These are phyloP conservation scores for Trichoderma sp. DNA, from an alignment of 2,329 filamentous ascomycete species.

Conservation along the genomic window DNA sequence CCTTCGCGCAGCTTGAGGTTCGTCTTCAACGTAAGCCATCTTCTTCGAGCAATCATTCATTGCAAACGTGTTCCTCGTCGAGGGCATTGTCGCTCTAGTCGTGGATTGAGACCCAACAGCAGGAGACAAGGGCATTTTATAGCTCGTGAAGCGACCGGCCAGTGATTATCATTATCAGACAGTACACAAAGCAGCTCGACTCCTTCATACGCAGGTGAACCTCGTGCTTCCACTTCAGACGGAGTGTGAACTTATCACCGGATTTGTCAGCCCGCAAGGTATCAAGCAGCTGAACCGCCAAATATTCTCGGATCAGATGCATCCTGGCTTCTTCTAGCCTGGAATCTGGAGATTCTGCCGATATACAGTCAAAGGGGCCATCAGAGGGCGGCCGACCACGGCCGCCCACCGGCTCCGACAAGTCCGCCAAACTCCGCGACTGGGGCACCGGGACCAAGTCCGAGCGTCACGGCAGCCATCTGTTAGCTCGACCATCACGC, in stretches of 20 bases:
- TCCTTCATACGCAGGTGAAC: no score
- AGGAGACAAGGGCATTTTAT: background rate
- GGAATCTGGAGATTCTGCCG: no score
- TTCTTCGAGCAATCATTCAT: background rate
- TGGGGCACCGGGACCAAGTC: background rate
- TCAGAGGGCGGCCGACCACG: slow-evolving; percentile 2
- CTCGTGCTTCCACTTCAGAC: no score
- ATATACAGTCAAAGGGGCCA: background rate
- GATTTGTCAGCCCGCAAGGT: background rate
- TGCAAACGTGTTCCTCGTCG: background rate
- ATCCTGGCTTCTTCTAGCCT: background rate
- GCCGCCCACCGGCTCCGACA: background rate
- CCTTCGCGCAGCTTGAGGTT: background rate
- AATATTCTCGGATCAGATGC: background rate
- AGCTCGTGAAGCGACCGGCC: background rate
- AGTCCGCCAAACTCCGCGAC: slow-evolving; percentile 3
- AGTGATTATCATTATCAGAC: no score
- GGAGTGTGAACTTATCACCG: no score
- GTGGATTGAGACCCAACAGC: background rate
- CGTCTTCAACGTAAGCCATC: background rate
- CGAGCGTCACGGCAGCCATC: background rate
- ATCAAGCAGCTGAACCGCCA: no score
- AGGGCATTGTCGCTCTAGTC: background rate
- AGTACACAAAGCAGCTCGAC: no score
- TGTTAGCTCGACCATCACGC: background rate